Evolutionary conservation across 805 yeast genomes (phyloP).

Genomic region (Candida succiphila): DNA sequence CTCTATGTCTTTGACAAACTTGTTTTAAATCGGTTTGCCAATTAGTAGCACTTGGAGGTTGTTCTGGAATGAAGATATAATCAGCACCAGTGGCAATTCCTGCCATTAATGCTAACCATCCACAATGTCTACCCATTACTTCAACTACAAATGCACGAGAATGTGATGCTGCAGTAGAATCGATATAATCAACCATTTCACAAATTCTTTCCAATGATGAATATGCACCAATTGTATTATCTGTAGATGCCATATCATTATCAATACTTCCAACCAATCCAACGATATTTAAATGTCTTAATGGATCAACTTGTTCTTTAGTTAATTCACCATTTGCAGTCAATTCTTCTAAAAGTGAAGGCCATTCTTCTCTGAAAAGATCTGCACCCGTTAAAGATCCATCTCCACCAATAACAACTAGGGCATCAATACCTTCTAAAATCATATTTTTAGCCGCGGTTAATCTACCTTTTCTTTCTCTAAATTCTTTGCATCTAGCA

Average conservation of each 20-base stretch:
- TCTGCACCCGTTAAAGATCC: conserved; percentile 81
- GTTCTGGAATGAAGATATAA: conserved; percentile 71
- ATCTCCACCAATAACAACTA: conserved; percentile 78
- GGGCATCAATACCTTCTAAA: conserved; percentile 64
- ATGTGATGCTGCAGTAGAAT: conserved; percentile 77
- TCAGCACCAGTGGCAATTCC: conserved; percentile 78
- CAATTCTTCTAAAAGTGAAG: conserved; percentile 53
- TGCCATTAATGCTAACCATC: conserved; percentile 78
- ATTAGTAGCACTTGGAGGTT: conserved; percentile 50
- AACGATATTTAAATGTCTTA: conserved; percentile 53
- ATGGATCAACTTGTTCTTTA: conserved; percentile 31
- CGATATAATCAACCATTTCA: conserved; percentile 69
- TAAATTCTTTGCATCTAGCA: conserved; percentile 61
- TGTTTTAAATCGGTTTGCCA: conserved; percentile 65
- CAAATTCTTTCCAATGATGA: conserved; percentile 71
- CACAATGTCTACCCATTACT: conserved; percentile 88
- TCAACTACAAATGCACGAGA: conserved; percentile 78
- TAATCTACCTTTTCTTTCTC: conserved; percentile 57
- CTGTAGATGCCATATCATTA: conserved; percentile 79
- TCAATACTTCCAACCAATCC: conserved; percentile 81
- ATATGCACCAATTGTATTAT: conserved; percentile 73
- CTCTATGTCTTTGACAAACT: conserved; percentile 54
- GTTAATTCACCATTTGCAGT: conserved; percentile 35
- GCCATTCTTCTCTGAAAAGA: conserved; percentile 70
- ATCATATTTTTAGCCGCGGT: conserved; percentile 57